phyloP scores from a whole-genome alignment of 164 flowering plant genomes.

The Paratinospora sagittata region DNA sequence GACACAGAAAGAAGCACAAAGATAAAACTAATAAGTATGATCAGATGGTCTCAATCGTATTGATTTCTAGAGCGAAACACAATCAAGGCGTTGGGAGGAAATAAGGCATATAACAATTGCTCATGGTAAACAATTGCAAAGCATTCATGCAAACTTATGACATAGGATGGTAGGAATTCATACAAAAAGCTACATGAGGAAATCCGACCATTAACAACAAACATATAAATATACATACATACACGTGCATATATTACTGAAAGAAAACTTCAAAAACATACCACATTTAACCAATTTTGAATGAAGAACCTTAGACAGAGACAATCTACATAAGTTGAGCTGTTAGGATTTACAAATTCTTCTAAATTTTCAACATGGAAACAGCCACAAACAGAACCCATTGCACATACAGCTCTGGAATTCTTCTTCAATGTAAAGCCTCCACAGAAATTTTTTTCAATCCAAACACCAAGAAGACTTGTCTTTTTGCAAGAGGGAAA shows the following conservation, averaged over 20 bases:
- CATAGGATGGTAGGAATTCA: neutral
- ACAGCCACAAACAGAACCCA: slow-evolving; percentile 91
- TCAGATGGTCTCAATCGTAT: neutral
- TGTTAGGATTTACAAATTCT: slow-evolving; percentile 47
- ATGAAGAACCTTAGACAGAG: slow-evolving; percentile 60
- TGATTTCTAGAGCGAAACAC: neutral
- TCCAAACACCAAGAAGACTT: neutral
- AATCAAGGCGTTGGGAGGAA: neutral
- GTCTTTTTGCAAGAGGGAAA: neutral
- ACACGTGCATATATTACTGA: too few species aligned
- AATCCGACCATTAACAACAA: neutral
- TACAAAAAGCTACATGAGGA: neutral
- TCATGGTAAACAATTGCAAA: neutral
- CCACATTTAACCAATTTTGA: slow-evolving; percentile 36
- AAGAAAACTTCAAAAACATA: slow-evolving; percentile 23
- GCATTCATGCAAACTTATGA: neutral
- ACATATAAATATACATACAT: too few species aligned
- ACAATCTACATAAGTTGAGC: neutral
- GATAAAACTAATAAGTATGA: neutral
- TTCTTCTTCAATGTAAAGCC: slow-evolving; percentile 6
- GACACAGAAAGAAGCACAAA: too few species aligned
- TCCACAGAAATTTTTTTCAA: neutral
- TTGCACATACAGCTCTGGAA: slow-evolving; percentile 18
- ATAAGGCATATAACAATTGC: neutral
- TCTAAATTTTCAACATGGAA: slow-evolving; percentile 53